Evolutionary conservation across 106 monocot species (phyloP).

Genomic region (Platanthera zijinensis): DNA sequence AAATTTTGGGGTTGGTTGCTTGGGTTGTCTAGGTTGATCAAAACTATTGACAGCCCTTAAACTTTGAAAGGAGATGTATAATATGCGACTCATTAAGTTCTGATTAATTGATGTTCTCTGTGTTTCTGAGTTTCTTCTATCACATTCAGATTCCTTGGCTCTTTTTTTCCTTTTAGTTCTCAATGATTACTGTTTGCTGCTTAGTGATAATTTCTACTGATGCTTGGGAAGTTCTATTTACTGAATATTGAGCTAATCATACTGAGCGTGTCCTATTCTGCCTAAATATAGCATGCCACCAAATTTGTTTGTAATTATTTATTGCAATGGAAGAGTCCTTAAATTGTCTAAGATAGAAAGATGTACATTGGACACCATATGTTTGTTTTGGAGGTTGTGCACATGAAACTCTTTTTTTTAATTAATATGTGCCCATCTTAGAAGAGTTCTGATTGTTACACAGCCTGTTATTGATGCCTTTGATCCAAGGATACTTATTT

Average conservation of each 20-base stretch:
- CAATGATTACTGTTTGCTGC: too few species aligned
- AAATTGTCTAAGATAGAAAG: neutral
- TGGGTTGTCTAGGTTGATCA: neutral
- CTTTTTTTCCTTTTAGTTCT: too few species aligned
- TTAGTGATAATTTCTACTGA: too few species aligned
- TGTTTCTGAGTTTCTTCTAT: neutral
- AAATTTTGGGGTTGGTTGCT: neutral
- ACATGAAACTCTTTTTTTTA: neutral
- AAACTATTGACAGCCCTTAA: neutral
- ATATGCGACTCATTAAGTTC: neutral
- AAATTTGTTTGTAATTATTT: neutral
- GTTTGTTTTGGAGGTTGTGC: neutral
- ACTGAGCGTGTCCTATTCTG: too few species aligned
- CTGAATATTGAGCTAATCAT: too few species aligned
- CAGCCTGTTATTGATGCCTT: slow-evolving; percentile 99
- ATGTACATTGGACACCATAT: neutral
- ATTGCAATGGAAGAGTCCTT: neutral
- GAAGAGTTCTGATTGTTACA: neutral
- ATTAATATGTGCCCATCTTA: neutral
- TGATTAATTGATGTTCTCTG: neutral
- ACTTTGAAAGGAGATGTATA: neutral
- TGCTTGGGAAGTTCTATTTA: too few species aligned
- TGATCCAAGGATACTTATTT: slow-evolving; percentile 81
- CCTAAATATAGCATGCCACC: too few species aligned
- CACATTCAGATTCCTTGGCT: too few species aligned